These are phyloP conservation scores for Kingdonia uniflora DNA, from an alignment of 164 flowering plant species.

Conservation along the genomic window DNA sequence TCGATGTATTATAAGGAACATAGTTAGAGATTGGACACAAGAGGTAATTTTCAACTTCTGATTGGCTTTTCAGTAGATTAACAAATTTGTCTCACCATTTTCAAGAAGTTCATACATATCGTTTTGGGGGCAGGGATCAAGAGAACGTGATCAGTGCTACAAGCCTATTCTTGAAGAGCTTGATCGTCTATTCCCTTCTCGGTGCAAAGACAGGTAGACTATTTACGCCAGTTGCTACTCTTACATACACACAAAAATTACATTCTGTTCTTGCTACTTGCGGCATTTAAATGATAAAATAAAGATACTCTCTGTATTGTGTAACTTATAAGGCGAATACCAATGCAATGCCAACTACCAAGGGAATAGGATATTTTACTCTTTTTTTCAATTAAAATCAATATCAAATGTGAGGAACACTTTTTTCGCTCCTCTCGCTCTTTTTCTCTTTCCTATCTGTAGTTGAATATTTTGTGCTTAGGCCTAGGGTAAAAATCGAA, in stretches of 20 bases:
- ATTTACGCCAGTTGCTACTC: neutral
- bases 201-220: conserved; percentile 44
- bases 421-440: neutral
- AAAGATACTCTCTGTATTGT: too few relatives aligned
- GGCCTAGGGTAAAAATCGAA: too few relatives aligned
- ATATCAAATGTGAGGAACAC: neutral
- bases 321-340: too few relatives aligned
- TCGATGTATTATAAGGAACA: conserved; percentile 84
- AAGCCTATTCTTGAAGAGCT: conserved; percentile 95
- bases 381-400: neutral
- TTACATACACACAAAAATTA: too few relatives aligned
- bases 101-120: neutral
- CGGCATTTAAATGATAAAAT: too few relatives aligned
- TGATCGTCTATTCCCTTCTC: conserved; percentile 57
- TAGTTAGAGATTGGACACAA: conserved; percentile 92
- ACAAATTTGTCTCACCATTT: too few relatives aligned
- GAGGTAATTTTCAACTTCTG: conserved; percentile 48
- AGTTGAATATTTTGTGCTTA: too few relatives aligned
- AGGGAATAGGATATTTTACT: neutral
- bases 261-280: too few relatives aligned
- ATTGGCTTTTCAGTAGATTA: neutral
- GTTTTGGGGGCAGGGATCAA: conserved; percentile 43
- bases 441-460: too few relatives aligned
- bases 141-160: conserved; percentile 90
- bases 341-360: too few relatives aligned